Evolutionary conservation across 225 moss, liverwort and hornwort genomes (phyloP), one percentile per base, ranked within the genome.

Genomic region (Pleurozium schreberi): DNA sequence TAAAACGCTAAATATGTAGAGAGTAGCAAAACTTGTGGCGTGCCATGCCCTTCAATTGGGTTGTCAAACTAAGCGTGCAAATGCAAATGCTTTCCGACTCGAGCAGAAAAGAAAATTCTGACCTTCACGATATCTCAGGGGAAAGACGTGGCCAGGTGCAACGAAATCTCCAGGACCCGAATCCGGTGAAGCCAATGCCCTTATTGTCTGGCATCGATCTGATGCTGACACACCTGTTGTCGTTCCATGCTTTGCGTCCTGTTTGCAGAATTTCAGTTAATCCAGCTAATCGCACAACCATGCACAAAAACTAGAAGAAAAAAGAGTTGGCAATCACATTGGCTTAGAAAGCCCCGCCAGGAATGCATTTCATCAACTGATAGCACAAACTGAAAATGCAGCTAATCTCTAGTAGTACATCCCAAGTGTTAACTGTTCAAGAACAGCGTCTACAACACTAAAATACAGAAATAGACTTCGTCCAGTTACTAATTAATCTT

Each of bases 131-230:
- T 94, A 96, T 88, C 97, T 95, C 84, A 98, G 88, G 45, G 97
- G 98, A 80, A 99, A 99, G 69, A 97, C 92, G 88, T 99, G 98
- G 64, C 98, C 98, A 81, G 98, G 97, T 45, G 95, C 95, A 86
- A 92, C 95, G 80, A 99, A 95, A 86, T 97, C 93, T 63, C 87
- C 92, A 50, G 93, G 81, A 75, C 82, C 81, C 70, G 96, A 92
- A 85, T 90, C 90, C 47, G 94, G 88, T 70, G 95, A 95, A 19
- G 95, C 97, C 91, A 99, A 91, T 76, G 90, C 88, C 88, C 90
- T 80, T 52, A 99, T 96, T 55, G 97, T 99, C 85, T 92, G 91
- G 61, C 93, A 91, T 68, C 98, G 92, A 91, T 99, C 97, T 50
- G 83, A 78, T 62, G 98, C 97, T 70, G 98, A 99, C 25, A 97